phyloP scores from a whole-genome alignment of 257 asterid species.

The Gentiana macrophylla region DNA sequence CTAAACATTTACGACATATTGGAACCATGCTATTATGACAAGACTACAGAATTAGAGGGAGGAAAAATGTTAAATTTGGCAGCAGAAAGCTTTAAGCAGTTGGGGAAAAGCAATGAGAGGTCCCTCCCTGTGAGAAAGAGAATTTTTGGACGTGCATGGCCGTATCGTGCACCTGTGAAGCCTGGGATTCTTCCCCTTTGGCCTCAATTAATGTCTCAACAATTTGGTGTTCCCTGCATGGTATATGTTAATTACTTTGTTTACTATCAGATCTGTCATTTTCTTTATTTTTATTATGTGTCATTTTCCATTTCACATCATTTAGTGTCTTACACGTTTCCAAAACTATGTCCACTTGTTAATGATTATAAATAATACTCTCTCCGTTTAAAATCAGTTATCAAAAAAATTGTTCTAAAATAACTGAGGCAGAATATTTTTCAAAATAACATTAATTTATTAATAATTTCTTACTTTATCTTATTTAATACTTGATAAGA shows the following conservation, averaged over 20 bases:
- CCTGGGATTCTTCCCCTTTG: conserved; percentile 38
- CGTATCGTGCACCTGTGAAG: conserved; percentile 41
- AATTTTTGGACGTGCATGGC: conserved; percentile 57
- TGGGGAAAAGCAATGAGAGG: conserved; percentile 32
- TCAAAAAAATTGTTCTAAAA: no score
- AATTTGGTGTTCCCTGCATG: conserved; percentile 25
- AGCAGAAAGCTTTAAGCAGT: conserved; percentile 39
- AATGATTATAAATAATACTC: no score
- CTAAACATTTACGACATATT: conserved; percentile 1
- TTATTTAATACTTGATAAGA: no score
- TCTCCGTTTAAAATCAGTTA: no score
- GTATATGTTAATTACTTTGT: conserved; percentile 14
- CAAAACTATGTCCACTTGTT: no score
- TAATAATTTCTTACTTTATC: no score
- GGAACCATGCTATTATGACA: conserved; percentile 39
- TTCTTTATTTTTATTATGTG: no score
- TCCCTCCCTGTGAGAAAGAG: conserved; percentile 45
- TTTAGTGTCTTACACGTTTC: no score
- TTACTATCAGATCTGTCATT: not conserved
- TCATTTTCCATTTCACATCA: no score
- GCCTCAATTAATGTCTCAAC: conserved; percentile 26
- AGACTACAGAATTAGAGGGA: not conserved
- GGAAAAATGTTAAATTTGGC: conserved; percentile 12
- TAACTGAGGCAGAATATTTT: no score
- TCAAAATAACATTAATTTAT: no score